These are phyloP conservation scores for Blastomyces silverae DNA, from an alignment of 2,329 filamentous ascomycete species.

Conservation along the genomic window DNA sequence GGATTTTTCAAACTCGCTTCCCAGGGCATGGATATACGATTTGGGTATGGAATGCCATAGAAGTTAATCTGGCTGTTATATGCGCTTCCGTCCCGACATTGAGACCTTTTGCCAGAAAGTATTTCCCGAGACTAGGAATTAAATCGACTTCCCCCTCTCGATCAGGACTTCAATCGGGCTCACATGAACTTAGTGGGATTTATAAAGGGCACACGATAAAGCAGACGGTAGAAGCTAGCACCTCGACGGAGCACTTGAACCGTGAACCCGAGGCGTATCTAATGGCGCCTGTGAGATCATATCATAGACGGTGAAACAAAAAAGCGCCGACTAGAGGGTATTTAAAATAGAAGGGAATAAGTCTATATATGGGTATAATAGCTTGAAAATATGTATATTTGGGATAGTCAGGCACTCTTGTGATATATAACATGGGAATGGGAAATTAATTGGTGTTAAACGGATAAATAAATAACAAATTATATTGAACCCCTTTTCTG, in stretches of 20 bases:
- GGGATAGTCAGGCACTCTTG: neutral
- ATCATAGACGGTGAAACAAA: neutral
- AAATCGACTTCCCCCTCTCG: slow-evolving; percentile 6
- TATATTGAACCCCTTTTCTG: neutral
- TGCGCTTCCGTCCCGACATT: slow-evolving; percentile 24
- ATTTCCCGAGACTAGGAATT: slow-evolving; percentile 16
- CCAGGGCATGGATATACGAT: slow-evolving; percentile 22
- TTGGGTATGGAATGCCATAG: slow-evolving; percentile 23
- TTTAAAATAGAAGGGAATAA: neutral
- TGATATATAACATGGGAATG: neutral
- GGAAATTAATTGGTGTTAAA: neutral
- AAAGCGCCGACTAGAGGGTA: neutral
- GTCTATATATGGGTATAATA: neutral
- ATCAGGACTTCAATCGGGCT: slow-evolving; percentile 1
- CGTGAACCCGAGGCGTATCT: neutral
- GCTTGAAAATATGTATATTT: neutral
- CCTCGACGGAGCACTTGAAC: slow-evolving; percentile 10
- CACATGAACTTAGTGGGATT: neutral
- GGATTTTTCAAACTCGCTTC: neutral
- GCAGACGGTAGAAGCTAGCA: slow-evolving; percentile 6
- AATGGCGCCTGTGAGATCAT: neutral
- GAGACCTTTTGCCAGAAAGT: slow-evolving; percentile 20
- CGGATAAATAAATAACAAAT: neutral
- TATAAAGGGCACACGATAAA: slow-evolving; percentile 18
- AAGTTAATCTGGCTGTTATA: slow-evolving; percentile 24